These are phyloP conservation scores for Xylariaceae sp. DNA, from an alignment of 2,329 filamentous ascomycete species.

Conservation along the genomic window DNA sequence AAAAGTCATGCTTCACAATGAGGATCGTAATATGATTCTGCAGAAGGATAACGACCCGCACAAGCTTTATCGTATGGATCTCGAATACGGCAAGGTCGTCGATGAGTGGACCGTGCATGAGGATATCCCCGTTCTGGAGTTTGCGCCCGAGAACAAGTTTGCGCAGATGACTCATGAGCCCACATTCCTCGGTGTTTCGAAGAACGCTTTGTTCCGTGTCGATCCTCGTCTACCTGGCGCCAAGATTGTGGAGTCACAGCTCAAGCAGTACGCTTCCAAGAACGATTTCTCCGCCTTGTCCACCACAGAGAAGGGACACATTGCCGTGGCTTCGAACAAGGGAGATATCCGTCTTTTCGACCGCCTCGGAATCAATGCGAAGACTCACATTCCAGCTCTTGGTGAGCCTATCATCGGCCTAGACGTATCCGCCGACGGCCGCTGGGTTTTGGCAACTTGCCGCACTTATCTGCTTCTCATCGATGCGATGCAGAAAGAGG, in stretches of 20 bases:
- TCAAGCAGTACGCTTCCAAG: slow-evolving; percentile 96
- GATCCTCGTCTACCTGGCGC: slow-evolving; percentile 85
- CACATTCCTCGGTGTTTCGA: slow-evolving; percentile 88
- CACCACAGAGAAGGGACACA: slow-evolving; percentile 93
- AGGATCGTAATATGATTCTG: slow-evolving; percentile 83
- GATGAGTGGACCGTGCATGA: slow-evolving; percentile 99
- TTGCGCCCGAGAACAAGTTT: slow-evolving; percentile 96
- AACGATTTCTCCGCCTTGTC: slow-evolving; percentile 94
- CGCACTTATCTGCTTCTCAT: slow-evolving; percentile 92
- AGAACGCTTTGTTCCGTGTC: slow-evolving; percentile 87
- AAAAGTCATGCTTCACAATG: slow-evolving; percentile 93
- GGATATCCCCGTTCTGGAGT: slow-evolving; percentile 85
- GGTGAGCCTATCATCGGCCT: slow-evolving; percentile 93
- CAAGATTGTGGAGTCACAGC: slow-evolving; percentile 86
- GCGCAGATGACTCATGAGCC: slow-evolving; percentile 94
- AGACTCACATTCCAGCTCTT: slow-evolving; percentile 92
- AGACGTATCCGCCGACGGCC: slow-evolving; percentile 90
- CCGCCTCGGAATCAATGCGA: slow-evolving; percentile 91
- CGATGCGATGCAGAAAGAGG: slow-evolving; percentile 81
- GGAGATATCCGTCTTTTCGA: slow-evolving; percentile 97
- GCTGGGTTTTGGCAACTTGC: slow-evolving; percentile 92
- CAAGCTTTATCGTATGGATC: slow-evolving; percentile 92
- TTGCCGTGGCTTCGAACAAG: slow-evolving; percentile 96
- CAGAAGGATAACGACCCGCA: slow-evolving; percentile 81
- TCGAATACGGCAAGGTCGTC: slow-evolving; percentile 95